These are phyloP conservation scores for Viridothelium virens DNA, from an alignment of 495 filamentous ascomycete species.

Conservation along the genomic window DNA sequence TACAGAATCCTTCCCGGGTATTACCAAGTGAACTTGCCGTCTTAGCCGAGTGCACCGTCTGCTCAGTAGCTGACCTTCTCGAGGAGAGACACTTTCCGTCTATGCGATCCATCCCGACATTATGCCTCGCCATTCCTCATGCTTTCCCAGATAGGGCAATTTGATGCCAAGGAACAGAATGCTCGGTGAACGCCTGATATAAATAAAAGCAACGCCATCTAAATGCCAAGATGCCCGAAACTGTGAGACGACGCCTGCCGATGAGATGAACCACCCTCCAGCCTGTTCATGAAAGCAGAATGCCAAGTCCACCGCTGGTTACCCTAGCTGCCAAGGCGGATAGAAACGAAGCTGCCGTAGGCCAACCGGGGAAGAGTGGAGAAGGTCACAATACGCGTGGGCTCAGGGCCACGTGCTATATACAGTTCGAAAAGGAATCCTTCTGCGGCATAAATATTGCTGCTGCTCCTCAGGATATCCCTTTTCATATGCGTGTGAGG, in stretches of 20 bases:
- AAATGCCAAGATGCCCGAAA: background rate
- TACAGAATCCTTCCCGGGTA: background rate
- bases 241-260: background rate
- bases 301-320: background rate
- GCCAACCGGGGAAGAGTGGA: background rate
- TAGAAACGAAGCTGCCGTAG: background rate
- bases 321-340: background rate
- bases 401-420: no score
- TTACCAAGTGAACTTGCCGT: background rate
- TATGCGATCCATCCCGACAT: background rate
- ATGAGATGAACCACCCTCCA: background rate
- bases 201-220: background rate
- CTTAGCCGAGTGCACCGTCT: background rate
- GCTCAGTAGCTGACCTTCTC: background rate
- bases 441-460: no score
- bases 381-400: no score
- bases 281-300: background rate
- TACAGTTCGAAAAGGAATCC: no score
- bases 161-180: constrained; percentile 1
- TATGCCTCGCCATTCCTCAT: background rate
- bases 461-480: no score
- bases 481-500: no score
- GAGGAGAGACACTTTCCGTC: background rate
- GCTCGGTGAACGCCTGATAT: constrained; percentile 4
- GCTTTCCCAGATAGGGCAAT: background rate